phyloP scores from a whole-genome alignment of 306 rosid genomes.

The Corylus heterophylla region DNA sequence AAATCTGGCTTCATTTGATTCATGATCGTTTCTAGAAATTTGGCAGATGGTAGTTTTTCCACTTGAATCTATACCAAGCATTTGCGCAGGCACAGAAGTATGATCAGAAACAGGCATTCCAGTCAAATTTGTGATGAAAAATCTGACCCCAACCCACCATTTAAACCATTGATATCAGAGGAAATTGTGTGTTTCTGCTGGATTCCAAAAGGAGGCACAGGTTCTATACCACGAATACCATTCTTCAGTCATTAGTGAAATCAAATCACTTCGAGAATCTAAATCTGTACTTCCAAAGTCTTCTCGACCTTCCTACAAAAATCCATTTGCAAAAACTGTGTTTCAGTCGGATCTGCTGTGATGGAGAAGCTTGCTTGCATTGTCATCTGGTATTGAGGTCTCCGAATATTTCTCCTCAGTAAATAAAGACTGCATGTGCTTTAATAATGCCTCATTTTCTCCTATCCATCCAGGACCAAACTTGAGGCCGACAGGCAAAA shows the following conservation, averaged over 20 bases:
- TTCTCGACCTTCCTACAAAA: conserved; percentile 45
- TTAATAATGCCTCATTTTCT: conserved; percentile 39
- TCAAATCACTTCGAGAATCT: conserved; percentile 45
- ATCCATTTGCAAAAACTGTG: conserved; percentile 36
- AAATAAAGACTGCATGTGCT: conserved; percentile 35
- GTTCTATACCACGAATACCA: conserved; percentile 34
- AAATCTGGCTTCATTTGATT: conserved; percentile 36
- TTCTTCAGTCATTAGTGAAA: conserved; percentile 19
- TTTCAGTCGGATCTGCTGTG: conserved; percentile 34
- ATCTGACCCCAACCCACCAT: conserved; percentile 31
- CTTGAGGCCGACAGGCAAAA: conserved; percentile 56
- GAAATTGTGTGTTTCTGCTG: conserved; percentile 43
- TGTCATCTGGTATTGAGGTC: conserved; percentile 32
- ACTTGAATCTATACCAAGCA: conserved; percentile 34
- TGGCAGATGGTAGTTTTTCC: conserved; percentile 23
- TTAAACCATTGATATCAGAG: conserved; percentile 36
- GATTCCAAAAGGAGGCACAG: conserved; percentile 36
- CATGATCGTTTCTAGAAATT: conserved; percentile 22
- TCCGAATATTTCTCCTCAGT: conserved; percentile 38
- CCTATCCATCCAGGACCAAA: conserved; percentile 68
- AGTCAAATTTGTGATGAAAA: conserved; percentile 50
- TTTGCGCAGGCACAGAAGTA: conserved; percentile 33
- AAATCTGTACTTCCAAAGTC: conserved; percentile 36
- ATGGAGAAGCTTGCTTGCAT: conserved; percentile 32
- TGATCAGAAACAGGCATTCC: conserved; percentile 41